Evolutionary conservation across 148 eudicot species (phyloP), one percentile per base, ranked within the genome.

Genomic region (Oxyria digyna): DNA sequence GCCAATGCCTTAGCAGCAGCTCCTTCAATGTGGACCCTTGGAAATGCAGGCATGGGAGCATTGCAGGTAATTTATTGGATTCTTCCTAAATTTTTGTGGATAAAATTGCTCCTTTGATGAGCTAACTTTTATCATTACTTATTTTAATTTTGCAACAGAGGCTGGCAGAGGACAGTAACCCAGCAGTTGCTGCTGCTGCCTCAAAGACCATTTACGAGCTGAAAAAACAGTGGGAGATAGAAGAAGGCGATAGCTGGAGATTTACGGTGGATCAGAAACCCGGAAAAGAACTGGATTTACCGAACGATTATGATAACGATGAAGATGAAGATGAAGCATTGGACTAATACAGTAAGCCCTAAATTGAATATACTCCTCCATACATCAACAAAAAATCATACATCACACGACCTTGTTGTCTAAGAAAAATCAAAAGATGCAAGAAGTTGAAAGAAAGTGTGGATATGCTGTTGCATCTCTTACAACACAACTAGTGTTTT

Each of bases 21-120:
- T 32, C 97, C 98, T 49, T 94, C 98, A 17, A 88, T 94, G 97
- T 94, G 97, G 98, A 90, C 96, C 23, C 91, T 94, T 41, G 98
- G 98, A 78, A 94, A 94, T 75, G 98, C 98, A 67, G 98, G 98
- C 85, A 94, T 94, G 98, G 98, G 98, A 76, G 98, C 98, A 35
- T 82, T 94, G 74, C 98, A 90, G 98, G 98, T 93, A 55, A 24
- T 23, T 52, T 21, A 14, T 24, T 23, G 7, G 59, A 23, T 52
- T 52, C 29, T 24, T 23, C 4, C 20, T 62, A 0, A 29, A 4
- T 64, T 35, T 18, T n/a, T 8, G 38, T 3, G 15, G 9, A 38
- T 67, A 66, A n/a, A 18, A 46, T 54, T n/a, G 18, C 27, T 35
- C 13, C 18, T 27, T 8, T 40, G 10, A 42, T 49, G 41, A n/a